phyloP scores from a whole-genome alignment of 1,284 basidiomycete genomes.

The Cerrena zonata region DNA sequence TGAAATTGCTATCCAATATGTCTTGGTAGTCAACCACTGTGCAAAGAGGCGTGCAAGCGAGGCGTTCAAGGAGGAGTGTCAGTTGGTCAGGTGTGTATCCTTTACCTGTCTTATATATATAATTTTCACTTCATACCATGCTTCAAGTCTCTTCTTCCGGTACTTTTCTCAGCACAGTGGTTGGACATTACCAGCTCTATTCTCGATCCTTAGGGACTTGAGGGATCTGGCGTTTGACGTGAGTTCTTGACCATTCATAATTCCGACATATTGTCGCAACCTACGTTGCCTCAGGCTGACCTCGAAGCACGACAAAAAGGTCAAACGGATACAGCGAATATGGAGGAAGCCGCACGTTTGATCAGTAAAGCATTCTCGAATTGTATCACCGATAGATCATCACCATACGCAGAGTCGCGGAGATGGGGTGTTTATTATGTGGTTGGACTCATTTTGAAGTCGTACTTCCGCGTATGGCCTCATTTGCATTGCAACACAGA shows the following conservation, averaged over 20 bases:
- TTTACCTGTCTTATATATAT: neutral
- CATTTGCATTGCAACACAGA: neutral
- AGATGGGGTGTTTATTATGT: constrained; percentile 94
- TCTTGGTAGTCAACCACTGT: constrained; percentile 63
- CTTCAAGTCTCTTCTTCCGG: constrained; percentile 60
- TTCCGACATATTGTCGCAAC: neutral
- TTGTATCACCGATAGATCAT: constrained; percentile 80
- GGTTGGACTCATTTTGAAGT: constrained; percentile 88
- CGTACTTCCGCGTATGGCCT: constrained; percentile 84
- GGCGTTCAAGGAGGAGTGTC: constrained; percentile 67
- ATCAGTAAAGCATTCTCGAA: constrained; percentile 89
- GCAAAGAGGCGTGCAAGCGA: constrained; percentile 59
- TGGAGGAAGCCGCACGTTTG: constrained; percentile 87
- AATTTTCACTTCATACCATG: neutral
- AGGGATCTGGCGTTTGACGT: constrained; percentile 77
- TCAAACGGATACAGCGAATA: constrained; percentile 61
- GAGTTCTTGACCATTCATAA: constrained; percentile 13
- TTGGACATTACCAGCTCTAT: constrained; percentile 78
- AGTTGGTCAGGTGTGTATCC: constrained; percentile 24
- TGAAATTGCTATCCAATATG: constrained; percentile 74
- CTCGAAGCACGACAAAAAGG: constrained; percentile 52
- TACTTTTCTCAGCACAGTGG: constrained; percentile 73
- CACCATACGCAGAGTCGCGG: constrained; percentile 69
- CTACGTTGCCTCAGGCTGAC: constrained; percentile 49
- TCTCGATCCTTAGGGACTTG: constrained; percentile 73